Evolutionary conservation across 1,284 basidiomycete genomes (phyloP).

Genomic region (Apiotrichum veenhuisii): DNA sequence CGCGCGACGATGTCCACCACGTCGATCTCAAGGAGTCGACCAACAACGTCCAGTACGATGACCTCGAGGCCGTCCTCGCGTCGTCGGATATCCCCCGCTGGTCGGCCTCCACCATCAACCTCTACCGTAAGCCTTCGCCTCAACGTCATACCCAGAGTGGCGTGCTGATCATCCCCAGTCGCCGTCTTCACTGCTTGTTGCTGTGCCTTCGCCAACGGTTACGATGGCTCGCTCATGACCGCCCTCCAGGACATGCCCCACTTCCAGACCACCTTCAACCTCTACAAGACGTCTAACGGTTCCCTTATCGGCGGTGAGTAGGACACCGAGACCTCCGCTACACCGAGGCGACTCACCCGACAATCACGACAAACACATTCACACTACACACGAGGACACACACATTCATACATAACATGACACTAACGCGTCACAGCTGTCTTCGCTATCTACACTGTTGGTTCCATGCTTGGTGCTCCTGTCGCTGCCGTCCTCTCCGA

Average conservation of each 20-base stretch:
- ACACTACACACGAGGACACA: too few relatives aligned
- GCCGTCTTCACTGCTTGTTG: slow-evolving; percentile 30
- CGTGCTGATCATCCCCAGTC: slow-evolving; percentile 12
- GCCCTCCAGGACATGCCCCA: slow-evolving; percentile 22
- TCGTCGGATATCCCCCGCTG: slow-evolving; percentile 25
- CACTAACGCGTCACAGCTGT: slow-evolving; percentile 9
- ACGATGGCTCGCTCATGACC: slow-evolving; percentile 26
- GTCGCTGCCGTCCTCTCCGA: slow-evolving; percentile 33
- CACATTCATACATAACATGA: too few relatives aligned
- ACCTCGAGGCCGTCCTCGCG: slow-evolving; percentile 20
- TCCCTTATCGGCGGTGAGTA: slow-evolving; percentile 16
- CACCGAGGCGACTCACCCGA: too few relatives aligned
- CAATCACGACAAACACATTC: not conserved
- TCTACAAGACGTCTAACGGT: slow-evolving; percentile 16
- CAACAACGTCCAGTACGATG: slow-evolving; percentile 2
- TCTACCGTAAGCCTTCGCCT: slow-evolving; percentile 22
- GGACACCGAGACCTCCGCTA: not conserved
- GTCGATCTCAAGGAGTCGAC: not conserved
- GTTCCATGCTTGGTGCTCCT: slow-evolving; percentile 22
- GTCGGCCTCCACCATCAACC: slow-evolving; percentile 19
- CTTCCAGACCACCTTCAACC: slow-evolving; percentile 28
- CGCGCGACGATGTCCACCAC: not conserved
- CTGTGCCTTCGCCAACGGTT: slow-evolving; percentile 38
- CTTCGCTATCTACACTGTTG: slow-evolving; percentile 33
- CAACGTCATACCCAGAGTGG: too few relatives aligned